Evolutionary conservation across 73 alveolate genomes (phyloP).

Genomic region (Symbiodinium natans): DNA sequence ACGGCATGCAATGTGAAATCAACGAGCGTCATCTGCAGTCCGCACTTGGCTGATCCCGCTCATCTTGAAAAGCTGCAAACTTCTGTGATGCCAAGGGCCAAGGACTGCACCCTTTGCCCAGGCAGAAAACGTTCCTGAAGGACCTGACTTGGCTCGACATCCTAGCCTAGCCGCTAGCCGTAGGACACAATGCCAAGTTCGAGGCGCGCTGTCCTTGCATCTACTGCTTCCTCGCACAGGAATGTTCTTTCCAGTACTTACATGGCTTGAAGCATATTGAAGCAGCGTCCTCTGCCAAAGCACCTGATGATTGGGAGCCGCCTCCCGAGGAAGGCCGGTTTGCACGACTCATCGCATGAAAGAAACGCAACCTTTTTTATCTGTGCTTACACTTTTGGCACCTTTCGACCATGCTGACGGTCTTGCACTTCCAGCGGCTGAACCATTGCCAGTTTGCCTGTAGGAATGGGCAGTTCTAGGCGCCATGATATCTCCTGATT

Average conservation of each 20-base stretch:
- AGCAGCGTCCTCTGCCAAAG: too few relatives aligned
- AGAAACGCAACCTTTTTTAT: too few relatives aligned
- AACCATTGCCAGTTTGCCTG: neutral
- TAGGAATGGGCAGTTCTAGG: neutral
- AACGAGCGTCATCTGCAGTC: too few relatives aligned
- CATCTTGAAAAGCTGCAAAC: too few relatives aligned
- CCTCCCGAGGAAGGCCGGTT: too few relatives aligned
- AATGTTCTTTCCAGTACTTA: neutral
- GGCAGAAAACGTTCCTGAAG: neutral
- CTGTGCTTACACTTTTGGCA: neutral
- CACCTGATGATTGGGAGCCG: too few relatives aligned
- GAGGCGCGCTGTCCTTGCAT: conserved; percentile 4
- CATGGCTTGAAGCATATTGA: too few relatives aligned
- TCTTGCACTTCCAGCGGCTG: neutral
- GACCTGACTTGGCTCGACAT: neutral
- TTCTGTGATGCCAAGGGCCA: too few relatives aligned
- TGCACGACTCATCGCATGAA: too few relatives aligned
- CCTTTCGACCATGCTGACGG: neutral
- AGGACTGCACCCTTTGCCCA: neutral
- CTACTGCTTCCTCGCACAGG: neutral
- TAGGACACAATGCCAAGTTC: neutral
- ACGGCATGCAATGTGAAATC: too few relatives aligned
- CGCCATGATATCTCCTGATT: neutral
- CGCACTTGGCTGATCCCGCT: too few relatives aligned
- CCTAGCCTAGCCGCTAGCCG: neutral